phyloP scores from a whole-genome alignment of 2,329 filamentous ascomycete genomes.

The Cytospora paraplurivora region DNA sequence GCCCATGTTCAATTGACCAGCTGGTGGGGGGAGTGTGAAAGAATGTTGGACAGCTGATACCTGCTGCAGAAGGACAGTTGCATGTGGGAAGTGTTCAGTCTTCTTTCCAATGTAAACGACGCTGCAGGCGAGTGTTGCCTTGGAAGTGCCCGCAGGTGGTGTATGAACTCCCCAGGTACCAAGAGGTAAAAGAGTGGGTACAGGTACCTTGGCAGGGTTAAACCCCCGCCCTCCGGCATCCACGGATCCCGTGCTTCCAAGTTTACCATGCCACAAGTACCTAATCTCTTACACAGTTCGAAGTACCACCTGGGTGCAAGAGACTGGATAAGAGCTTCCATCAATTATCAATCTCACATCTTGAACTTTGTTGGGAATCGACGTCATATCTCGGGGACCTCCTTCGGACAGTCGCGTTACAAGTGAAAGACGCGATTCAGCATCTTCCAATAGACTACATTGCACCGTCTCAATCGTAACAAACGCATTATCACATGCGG shows the following conservation, averaged over 20 bases:
- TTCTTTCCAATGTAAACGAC: no score
- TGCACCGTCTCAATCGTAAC: no score
- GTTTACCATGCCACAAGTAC: no score
- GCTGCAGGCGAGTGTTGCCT: no score
- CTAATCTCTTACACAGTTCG: no score
- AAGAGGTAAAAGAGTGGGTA: background rate
- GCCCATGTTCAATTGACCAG: conserved; percentile 36
- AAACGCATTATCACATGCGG: background rate
- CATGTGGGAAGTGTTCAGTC: background rate
- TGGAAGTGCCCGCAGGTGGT: no score
- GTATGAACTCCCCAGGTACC: no score
- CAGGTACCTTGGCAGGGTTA: background rate
- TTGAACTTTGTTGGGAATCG: background rate
- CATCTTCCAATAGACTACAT: background rate
- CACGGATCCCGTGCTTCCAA: no score
- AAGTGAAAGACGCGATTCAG: conserved; percentile 1
- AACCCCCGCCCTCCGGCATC: no score
- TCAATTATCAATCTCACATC: background rate
- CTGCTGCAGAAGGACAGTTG: background rate
- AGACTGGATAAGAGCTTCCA: background rate
- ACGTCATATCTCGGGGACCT: conserved; percentile 15
- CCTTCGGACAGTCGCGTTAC: background rate
- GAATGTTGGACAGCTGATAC: background rate
- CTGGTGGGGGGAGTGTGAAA: background rate
- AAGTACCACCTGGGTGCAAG: no score